These are phyloP conservation scores for Athelia sp. DNA, from an alignment of 1,284 basidiomycete genomes.

Conservation along the genomic window DNA sequence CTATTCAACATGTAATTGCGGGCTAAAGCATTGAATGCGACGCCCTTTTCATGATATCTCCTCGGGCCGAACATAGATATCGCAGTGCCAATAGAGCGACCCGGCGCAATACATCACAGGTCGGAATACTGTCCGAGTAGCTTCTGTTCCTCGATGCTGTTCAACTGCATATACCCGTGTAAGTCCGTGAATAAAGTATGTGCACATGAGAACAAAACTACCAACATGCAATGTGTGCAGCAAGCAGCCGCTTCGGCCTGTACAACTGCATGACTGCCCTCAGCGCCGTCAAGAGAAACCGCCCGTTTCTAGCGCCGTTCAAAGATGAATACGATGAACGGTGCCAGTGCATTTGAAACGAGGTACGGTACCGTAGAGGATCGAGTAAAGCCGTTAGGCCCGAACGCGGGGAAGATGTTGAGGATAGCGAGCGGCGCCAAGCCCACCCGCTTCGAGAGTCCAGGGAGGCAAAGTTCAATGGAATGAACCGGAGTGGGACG, in stretches of 20 bases:
- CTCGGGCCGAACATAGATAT: constrained; percentile 15
- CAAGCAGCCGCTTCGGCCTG: constrained; percentile 16
- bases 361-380: constrained; percentile 28
- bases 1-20: no score
- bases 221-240: constrained; percentile 23
- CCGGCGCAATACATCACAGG: constrained; percentile 28
- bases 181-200: neutral
- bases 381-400: constrained; percentile 23
- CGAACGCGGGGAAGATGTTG: constrained; percentile 27
- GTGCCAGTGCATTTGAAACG: constrained; percentile 21
- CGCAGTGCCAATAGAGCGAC: constrained; percentile 19
- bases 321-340: constrained; percentile 24
- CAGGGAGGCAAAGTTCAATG: constrained; percentile 26
- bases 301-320: constrained; percentile 25
- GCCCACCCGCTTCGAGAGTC: constrained; percentile 17
- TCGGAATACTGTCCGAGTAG: constrained; percentile 17
- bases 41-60: constrained; percentile 5
- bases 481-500: constrained; percentile 31
- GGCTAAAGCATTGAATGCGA: constrained; percentile 6
- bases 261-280: constrained; percentile 25
- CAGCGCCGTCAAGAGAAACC: constrained; percentile 28
- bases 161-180: constrained; percentile 20
- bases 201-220: constrained; percentile 8
- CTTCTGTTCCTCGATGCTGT: constrained; percentile 16
- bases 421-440: constrained; percentile 24